Evolutionary conservation across 495 filamentous ascomycete genomes (phyloP), one percentile per base, ranked within the genome.

Genomic region (Penicillium longicatenatum): DNA sequence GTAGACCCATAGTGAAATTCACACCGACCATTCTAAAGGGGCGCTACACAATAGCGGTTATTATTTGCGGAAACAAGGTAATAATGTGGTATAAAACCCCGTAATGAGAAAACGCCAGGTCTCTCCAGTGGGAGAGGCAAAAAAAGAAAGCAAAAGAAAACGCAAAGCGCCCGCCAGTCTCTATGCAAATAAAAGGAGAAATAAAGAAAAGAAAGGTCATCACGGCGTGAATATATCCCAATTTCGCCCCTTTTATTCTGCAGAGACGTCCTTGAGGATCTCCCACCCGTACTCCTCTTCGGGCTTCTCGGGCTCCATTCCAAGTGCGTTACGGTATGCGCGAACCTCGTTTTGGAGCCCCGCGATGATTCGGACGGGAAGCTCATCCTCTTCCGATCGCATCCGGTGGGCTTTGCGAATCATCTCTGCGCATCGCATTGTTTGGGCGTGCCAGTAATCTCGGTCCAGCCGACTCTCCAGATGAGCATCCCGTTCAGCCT

Each of bases 401-500:
- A 83, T 58, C 41, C 75, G 74, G 52, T 80, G 74, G 2, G 80
- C 78, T 21, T 74, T 79, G 10, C 80, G 75, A 30, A 83, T 74
- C 79, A 83, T 82, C 51, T 80, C 76, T 6, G 78, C 75, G 39
- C 74, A 77, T 51, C 76, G 76, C 75, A 82, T 77, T 41, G 79
- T 78, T 59, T 80, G 78, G 7, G 79, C 76, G 61, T 88, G 84
- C 85, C 84, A 87, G 57, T 84, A 77, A 48, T 85, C 82, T n/a
- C 84, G 84, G 57, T 84, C 81, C n/a, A 88, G 61, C 9, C 85
- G 78, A 62, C 83, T 76, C 19, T 84, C 75, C 46, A 87, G 62
- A 45, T 82, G 82, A 10, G 79, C 75, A 53, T 81, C 75, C 16
- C 84, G 81, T 55, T 86, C 83, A 2, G 79, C 74, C 46, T 85